These are phyloP conservation scores for Yarrowia yakushimensis DNA, from an alignment of 805 yeast genomes.

Conservation along the genomic window DNA sequence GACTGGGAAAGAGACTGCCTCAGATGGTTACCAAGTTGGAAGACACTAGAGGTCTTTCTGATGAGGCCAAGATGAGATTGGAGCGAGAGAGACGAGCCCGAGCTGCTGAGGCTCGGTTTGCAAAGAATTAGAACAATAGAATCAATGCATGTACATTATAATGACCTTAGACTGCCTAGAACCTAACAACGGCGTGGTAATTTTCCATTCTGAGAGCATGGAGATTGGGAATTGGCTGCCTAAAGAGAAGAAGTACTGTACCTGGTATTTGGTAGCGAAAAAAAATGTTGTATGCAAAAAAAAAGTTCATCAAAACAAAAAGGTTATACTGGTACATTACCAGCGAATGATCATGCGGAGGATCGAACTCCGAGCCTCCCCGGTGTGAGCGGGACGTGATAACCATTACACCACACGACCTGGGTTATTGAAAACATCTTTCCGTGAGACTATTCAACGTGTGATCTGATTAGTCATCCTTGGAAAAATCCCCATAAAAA, in stretches of 20 bases:
- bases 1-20: constrained; percentile 31
- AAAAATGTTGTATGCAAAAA: too few relatives aligned
- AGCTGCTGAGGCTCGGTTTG: constrained; percentile 88
- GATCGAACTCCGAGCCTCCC: constrained; percentile 28
- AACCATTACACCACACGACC: constrained; percentile 26
- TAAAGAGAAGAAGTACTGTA: too few relatives aligned
- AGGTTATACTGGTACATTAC: too few relatives aligned
- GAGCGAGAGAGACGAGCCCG: constrained; percentile 95
- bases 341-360: constrained; percentile 25
- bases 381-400: constrained; percentile 28
- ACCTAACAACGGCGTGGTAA: too few relatives aligned
- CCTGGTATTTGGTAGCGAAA: too few relatives aligned
- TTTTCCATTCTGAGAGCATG: background rate
- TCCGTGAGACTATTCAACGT: too few relatives aligned
- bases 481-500: too few relatives aligned
- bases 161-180: too few relatives aligned
- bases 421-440: too few relatives aligned
- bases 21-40: constrained; percentile 30
- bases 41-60: constrained; percentile 52
- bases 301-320: too few relatives aligned
- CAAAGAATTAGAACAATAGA: constrained; percentile 29
- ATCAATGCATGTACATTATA: background rate
- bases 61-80: constrained; percentile 67
- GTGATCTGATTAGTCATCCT: background rate
- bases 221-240: too few relatives aligned